Base-by-base conservation (phyloP, 352 stramenopile genomes). In the Globisporangium echinulatum region DNA sequence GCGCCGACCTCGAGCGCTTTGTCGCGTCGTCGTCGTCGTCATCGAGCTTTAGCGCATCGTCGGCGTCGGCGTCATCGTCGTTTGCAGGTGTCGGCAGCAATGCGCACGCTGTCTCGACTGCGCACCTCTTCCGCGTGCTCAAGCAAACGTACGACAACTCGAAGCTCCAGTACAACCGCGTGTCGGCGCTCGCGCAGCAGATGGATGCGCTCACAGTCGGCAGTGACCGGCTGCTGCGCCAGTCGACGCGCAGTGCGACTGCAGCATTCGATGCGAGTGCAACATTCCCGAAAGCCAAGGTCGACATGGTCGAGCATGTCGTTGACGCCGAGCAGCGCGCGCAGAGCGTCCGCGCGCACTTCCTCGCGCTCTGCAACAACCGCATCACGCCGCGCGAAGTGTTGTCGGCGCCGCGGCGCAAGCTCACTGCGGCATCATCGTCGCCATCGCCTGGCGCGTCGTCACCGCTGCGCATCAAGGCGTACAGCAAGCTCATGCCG, bases 121-220 rank as follows among this genome's bases (percentile, higher is more conserved):
- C 65, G 15, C 70, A 86, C 25, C 72, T 90, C 15, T 88, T 90
- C 67, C 74, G 76, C 54, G 74, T 87, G 37, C 59, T 90, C 36
- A 88, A 88, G 58, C 76, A 88, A 42, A 90, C 80, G 43, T 90
- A 88, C 52, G 78, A 90, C 56, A 87, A 68, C 39, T 88, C 80
- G 14, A 90, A 90, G 68, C 58, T 79, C 48, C 76, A 90, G 64
- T 90, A 90, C 60, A 87, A 90, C 66, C 74, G 69, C 14, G 78
- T 77, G 14, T 87, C 68, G 42, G 64, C 74, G 7, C 49, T 90
- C 13, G 67, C 78, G 53, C 68, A 86, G 42, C 58, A 82, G 33
- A 53, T 90, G 40, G 74, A 86, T 37, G 76, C 74, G 8, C 40
- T 89, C 49, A 87, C 59, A 56, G 42, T 90, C 56, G 60, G 61